phyloP scores from a whole-genome alignment of 1,284 basidiomycete species.

The Tilletia setariae region DNA sequence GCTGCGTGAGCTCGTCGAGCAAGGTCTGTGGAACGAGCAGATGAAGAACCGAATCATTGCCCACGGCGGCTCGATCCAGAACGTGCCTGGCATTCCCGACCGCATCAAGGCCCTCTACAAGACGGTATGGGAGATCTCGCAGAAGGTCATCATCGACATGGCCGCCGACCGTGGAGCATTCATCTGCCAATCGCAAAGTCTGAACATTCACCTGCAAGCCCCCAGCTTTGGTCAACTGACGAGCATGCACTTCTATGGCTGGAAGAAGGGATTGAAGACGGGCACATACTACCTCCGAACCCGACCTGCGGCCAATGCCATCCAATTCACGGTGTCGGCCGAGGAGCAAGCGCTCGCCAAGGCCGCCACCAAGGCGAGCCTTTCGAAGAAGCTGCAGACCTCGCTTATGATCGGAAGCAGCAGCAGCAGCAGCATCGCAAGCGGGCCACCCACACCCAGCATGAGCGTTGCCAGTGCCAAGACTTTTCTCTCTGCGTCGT shows the following conservation, averaged over 20 bases:
- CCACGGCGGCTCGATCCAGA: conserved; percentile 84
- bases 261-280: conserved; percentile 99
- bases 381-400: conserved; percentile 26
- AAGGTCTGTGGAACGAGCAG: conserved; percentile 91
- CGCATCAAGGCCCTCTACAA: conserved; percentile 81
- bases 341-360: conserved; percentile 70
- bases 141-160: conserved; percentile 97
- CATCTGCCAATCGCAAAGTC: conserved; percentile 78
- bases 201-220: conserved; percentile 89
- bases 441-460: no score
- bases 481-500: no score
- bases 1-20: conserved; percentile 90
- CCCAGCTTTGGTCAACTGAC: conserved; percentile 85
- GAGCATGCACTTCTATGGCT: conserved; percentile 98
- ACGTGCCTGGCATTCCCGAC: conserved; percentile 53
- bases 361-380: conserved; percentile 56
- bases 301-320: conserved; percentile 86
- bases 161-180: conserved; percentile 97
- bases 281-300: conserved; percentile 81
- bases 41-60: conserved; percentile 99
- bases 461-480: no score
- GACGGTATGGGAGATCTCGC: conserved; percentile 98
- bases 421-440: neutral
- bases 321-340: conserved; percentile 92
- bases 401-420: neutral